These are phyloP conservation scores for Paxillus involutus DNA, from an alignment of 768 basidiomycete species.

Conservation along the genomic window DNA sequence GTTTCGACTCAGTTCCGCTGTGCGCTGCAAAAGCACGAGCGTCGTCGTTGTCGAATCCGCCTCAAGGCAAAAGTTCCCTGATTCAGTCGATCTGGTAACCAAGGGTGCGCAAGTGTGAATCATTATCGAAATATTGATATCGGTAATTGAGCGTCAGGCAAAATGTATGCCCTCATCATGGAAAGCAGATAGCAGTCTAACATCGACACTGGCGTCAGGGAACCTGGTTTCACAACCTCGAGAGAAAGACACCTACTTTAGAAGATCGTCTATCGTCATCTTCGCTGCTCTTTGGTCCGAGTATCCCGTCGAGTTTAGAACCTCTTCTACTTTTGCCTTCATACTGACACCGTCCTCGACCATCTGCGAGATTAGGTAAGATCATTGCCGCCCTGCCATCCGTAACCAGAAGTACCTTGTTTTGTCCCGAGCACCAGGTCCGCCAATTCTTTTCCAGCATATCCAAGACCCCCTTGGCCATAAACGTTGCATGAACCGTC, in stretches of 20 bases:
- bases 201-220: conserved; percentile 2
- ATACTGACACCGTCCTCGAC: conserved; percentile 71
- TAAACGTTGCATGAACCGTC: conserved; percentile 84
- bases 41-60: no score
- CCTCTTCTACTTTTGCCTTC: conserved; percentile 66
- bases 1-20: no score
- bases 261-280: conserved; percentile 89
- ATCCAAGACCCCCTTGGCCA: conserved; percentile 91
- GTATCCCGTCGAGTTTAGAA: conserved; percentile 69
- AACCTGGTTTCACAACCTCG: neutral
- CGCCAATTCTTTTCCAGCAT: conserved; percentile 93
- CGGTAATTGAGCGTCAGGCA: conserved; percentile 36
- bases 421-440: conserved; percentile 86
- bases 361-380: conserved; percentile 42
- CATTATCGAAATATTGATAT: no score
- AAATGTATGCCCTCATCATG: conserved; percentile 77
- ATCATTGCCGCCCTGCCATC: neutral
- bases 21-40: no score
- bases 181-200: conserved; percentile 71
- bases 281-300: conserved; percentile 84
- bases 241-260: conserved; percentile 58
- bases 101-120: no score
- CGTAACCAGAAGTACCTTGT: conserved; percentile 44
- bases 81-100: no score
- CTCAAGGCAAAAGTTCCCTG: no score